Evolutionary conservation across 208 protist species (phyloP).

Genomic region (Jaenimonas drosophilae): DNA sequence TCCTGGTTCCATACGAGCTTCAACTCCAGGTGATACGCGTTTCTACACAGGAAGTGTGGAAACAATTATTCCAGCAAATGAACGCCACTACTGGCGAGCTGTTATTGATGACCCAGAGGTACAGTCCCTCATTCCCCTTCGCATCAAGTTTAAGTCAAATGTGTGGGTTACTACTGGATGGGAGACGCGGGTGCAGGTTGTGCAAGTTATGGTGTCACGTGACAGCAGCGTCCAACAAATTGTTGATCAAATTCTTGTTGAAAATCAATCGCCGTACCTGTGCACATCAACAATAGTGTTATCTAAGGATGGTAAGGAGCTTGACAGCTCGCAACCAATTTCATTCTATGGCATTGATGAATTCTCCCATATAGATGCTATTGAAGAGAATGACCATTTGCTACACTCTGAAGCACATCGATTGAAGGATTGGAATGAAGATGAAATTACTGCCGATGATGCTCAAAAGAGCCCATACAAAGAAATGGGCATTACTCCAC

Average conservation of each 20-base stretch:
- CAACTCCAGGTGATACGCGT: slow-evolving; percentile 78
- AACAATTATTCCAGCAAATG: slow-evolving; percentile 67
- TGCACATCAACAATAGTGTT: slow-evolving; percentile 53
- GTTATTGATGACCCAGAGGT: slow-evolving; percentile 77
- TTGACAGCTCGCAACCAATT: slow-evolving; percentile 38
- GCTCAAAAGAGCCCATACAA: slow-evolving; percentile 58
- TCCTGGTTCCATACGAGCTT: slow-evolving; percentile 60
- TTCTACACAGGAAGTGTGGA: slow-evolving; percentile 67
- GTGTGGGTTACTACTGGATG: slow-evolving; percentile 77
- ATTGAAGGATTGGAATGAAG: slow-evolving; percentile 77
- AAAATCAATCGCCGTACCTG: slow-evolving; percentile 82
- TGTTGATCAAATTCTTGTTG: slow-evolving; percentile 55
- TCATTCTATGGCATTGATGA: slow-evolving; percentile 48
- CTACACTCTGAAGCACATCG: slow-evolving; percentile 32
- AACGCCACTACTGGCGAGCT: slow-evolving; percentile 82
- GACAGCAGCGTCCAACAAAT: slow-evolving; percentile 56
- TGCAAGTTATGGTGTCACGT: slow-evolving; percentile 60
- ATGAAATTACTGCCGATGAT: slow-evolving; percentile 60
- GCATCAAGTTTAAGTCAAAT: slow-evolving; percentile 70
- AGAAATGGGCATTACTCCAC: slow-evolving; percentile 80
- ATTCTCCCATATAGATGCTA: slow-evolving; percentile 58
- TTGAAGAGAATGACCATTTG: slow-evolving; percentile 65
- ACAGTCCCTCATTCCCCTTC: slow-evolving; percentile 52
- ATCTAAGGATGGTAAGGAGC: slow-evolving; percentile 55
- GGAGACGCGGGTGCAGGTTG: slow-evolving; percentile 66